Conservation (phyloP, 441 rosid genomes). For the Euphorbia celastroides region DNA sequence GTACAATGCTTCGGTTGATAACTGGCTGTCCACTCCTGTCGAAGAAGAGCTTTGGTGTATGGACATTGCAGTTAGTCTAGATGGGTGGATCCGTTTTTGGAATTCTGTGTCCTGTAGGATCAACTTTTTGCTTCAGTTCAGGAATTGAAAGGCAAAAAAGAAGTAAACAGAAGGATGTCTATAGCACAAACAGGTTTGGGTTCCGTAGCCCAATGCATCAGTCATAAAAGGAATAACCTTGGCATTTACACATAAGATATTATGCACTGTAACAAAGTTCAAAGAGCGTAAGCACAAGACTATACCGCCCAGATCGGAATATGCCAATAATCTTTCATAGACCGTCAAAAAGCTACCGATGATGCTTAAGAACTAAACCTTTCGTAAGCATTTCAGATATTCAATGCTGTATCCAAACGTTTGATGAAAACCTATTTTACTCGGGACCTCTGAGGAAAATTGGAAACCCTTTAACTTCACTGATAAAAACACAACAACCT, state of each 20-base stretch:
- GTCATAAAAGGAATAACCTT: not conserved
- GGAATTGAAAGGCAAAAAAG: not conserved
- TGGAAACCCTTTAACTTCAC: not conserved
- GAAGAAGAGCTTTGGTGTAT: constrained; percentile 49
- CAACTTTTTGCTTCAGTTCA: constrained; percentile 16
- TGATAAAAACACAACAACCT: not conserved
- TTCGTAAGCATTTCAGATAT: not conserved
- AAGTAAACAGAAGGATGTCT: not conserved
- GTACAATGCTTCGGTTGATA: constrained; percentile 36
- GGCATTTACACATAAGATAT: not conserved
- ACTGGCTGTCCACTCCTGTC: constrained; percentile 31
- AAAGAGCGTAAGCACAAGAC: not conserved
- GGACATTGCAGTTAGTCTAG: constrained; percentile 69
- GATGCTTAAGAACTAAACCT: not conserved
- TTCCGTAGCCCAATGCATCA: not conserved
- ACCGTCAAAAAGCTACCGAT: not conserved
- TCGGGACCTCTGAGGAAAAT: not conserved
- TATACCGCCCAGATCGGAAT: not conserved
- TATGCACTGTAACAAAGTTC: not conserved
- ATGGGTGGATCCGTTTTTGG: constrained; percentile 59
- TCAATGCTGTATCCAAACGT: not conserved
- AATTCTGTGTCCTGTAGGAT: constrained; percentile 55
- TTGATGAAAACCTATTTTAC: not conserved
- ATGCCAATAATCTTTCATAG: not conserved
- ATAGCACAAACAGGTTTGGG: not conserved